Base-by-base conservation (phyloP, 1,284 basidiomycete genomes). In the Golubevia sp. region DNA sequence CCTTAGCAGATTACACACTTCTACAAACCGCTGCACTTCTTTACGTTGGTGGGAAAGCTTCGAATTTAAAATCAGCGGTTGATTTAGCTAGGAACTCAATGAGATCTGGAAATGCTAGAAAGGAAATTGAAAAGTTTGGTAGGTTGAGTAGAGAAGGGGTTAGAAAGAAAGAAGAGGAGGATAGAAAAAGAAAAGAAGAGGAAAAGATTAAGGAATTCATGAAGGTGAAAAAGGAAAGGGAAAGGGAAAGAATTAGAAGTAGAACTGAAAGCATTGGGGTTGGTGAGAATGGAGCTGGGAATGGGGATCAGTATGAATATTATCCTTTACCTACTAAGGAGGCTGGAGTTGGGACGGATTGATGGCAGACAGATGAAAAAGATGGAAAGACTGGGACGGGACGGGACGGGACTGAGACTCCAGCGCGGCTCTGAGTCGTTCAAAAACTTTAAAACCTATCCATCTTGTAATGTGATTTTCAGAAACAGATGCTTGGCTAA, bases 1-100 rank as follows among this genome's bases (percentile, higher is more conserved):
- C 80, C 2, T 23, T 83, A 49, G 67, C 59, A 38, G 74, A 78
- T 59, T 83, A 81, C 61, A 81, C 77, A 15, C 58, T 83, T 0
- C 56, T 83, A 6, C 79, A 83, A 53, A 60, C 77, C 15, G 67
- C 79, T 3, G 79, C 80, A 4, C 61, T 79, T 23, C 68, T 83
- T 18, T 77, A 76, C 58, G 73, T 83, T 15, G 79, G 72, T 7
- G 68, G 67, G 5, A 67, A 70, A 44, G 77, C 65, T 5, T 0
- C 20, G 7, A 55, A 64, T 1, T 54, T 77, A 3, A 20, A 58
- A 2, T 57, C 58, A 0, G 66, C 64, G 1, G 59, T 64, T 2
- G 21, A 26, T 2, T 38, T 76, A 8, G 74, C 76, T 18, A 55
- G 63, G 11, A 21, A 54, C 2, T 57, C 61, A 26, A 72, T 78